A percentile compares a stretch with the other conserved stretches of the same genome.
These are phyloP conservation scores for Daedalea quercina DNA, from an alignment of 768 basidiomycete genomes.

Conservation along the genomic window DNA sequence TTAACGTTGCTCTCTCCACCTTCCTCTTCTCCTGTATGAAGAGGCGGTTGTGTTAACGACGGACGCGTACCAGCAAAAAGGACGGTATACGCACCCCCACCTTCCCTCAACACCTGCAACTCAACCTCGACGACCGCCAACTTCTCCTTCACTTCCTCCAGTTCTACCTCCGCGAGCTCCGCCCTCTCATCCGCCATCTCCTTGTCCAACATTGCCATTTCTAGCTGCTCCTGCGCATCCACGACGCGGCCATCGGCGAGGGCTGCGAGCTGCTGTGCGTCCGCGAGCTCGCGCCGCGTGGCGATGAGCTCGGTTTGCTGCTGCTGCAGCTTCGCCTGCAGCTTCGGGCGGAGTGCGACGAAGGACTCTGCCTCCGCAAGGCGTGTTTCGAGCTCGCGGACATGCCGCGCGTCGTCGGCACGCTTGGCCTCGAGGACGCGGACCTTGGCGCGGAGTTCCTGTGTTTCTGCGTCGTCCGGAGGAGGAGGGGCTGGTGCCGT, in stretches of 20 bases:
- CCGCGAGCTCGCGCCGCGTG: constrained; percentile 69
- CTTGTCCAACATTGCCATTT: constrained; percentile 93
- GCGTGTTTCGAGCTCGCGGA: constrained; percentile 82
- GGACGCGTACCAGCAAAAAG: neutral
- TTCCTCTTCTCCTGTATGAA: constrained; percentile 17
- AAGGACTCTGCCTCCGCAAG: constrained; percentile 81
- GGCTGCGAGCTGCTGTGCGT: constrained; percentile 67
- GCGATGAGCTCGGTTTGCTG: constrained; percentile 76
- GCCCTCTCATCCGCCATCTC: constrained; percentile 94
- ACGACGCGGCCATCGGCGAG: constrained; percentile 63
- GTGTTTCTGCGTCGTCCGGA: constrained; percentile 54
- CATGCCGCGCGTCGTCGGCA: constrained; percentile 75
- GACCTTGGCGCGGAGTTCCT: constrained; percentile 79
- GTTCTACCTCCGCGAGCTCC: constrained; percentile 69
- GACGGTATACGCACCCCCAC: constrained; percentile 19
- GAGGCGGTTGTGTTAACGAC: neutral
- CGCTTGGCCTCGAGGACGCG: constrained; percentile 84
- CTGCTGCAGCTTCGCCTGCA: constrained; percentile 80
- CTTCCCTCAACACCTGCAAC: constrained; percentile 69
- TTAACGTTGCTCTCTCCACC: constrained; percentile 35
- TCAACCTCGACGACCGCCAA: constrained; percentile 80
- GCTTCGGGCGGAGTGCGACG: constrained; percentile 78
- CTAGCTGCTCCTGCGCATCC: constrained; percentile 85
- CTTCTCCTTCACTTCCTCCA: constrained; percentile 75
- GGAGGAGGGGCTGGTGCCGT: constrained; percentile 12